Evolutionary conservation across 805 yeast genomes (phyloP), one percentile per base, ranked within the genome.

Genomic region (Kuraishia ogatae): DNA sequence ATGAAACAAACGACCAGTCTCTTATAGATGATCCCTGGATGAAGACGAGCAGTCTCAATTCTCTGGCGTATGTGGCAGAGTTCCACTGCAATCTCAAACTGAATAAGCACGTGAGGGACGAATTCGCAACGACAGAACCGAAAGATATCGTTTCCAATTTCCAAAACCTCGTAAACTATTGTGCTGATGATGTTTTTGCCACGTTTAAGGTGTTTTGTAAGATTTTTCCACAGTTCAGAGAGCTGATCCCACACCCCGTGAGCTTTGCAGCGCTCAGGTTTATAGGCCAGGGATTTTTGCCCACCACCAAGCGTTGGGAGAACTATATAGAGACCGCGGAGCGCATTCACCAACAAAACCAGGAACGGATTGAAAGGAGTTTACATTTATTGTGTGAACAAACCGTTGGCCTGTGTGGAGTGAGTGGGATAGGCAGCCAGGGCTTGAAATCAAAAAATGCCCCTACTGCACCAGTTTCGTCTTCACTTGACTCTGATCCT

Each of bases 161-260:
- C 63, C 80, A 81, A 55, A 61, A 68, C 7, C 73, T 92, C 57
- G 82, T 90, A 74, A 67, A 70, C 46, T 94, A 96, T 71, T 96
- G 99, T 76, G 90, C 97, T 0, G 71, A 69, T 4, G 99, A 94
- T 71, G 97, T 91, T 0, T 71, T 72, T 7, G 84, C 85, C 1
- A 94, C 99, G 0, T 85, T 78, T 62, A 71, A 72, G 57, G 89
- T 93, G 1, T 84, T 85, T 59, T 73, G 77, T 56, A 81, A 81
- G 56, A 80, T 91, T 0, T 81, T 84, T 35, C 97, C 97, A 1
- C 71, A 73, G 39, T 94, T 89, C 63, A 67, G 79, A 26, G 62
- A 73, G 35, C 78, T 82, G 53, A 83, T 92, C 50, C 97, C 99
- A 0, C 99, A 94, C 68, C 97, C 99, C 0, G 96, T 93, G 1